These are phyloP conservation scores for Spencermartinsiella europaea DNA, from an alignment of 805 yeast genomes.

Conservation along the genomic window DNA sequence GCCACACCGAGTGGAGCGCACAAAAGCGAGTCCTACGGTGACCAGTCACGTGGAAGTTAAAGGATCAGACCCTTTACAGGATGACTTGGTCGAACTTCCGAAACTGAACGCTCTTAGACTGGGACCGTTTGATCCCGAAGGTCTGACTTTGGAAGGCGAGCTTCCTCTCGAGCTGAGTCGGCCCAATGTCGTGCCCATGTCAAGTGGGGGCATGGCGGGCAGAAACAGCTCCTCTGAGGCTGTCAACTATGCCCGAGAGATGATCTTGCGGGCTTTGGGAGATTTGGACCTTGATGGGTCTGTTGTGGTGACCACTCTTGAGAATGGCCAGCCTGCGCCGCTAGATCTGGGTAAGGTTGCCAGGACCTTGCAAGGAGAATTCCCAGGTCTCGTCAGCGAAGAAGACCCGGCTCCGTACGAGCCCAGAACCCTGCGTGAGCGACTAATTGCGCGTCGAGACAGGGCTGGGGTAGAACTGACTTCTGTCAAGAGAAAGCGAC, in stretches of 20 bases:
- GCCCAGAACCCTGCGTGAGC: background rate
- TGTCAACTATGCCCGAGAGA: background rate
- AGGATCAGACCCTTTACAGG: background rate
- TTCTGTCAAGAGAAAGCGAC: constrained; percentile 49
- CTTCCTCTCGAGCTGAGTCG: background rate
- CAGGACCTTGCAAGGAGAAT: background rate
- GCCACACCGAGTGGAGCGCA: background rate
- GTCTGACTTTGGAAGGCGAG: background rate
- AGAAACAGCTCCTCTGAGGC: background rate
- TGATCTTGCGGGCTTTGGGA: constrained; percentile 24
- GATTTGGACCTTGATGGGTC: constrained; percentile 37
- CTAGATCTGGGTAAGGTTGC: background rate
- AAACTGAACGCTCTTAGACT: constrained; percentile 5
- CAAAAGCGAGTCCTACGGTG: background rate
- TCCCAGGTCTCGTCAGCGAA: background rate
- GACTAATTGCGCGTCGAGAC: background rate
- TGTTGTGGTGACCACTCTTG: constrained; percentile 39
- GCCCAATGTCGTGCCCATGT: background rate
- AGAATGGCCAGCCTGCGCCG: background rate
- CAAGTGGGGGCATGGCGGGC: background rate
- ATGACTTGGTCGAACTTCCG: background rate
- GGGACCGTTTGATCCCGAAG: constrained; percentile 11
- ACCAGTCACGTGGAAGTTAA: background rate
- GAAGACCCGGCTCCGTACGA: background rate
- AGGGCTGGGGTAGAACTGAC: constrained; percentile 24